Evolutionary conservation across 2,329 filamentous ascomycete genomes (phyloP), one percentile per base, ranked within the genome.

Genomic region (Elsinoe fawcettii): DNA sequence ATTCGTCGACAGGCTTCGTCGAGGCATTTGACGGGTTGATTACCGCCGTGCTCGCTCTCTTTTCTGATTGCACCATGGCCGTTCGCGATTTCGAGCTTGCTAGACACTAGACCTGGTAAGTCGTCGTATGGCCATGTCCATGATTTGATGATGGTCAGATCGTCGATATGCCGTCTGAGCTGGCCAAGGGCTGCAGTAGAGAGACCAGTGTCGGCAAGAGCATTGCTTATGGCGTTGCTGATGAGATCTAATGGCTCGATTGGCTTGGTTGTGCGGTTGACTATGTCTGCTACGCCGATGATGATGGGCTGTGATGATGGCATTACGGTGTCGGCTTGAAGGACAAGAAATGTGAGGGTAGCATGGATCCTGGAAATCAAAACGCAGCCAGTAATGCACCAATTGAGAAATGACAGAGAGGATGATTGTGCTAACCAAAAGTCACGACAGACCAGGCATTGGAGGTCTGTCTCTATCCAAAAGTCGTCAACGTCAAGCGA

Each of bases 101-200:
- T 62, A 0, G 77, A 73, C 5, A 87, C 65, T 1, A 81, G 69
- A 4, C 72, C 74, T 0, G 83, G 81, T 1, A 86, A 67, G 64
- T 86, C 78, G 1, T 74, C 68, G 64, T 86, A 86, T 0, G 79
- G 77, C 83, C 83, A 86, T 0, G 83, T 85, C 83, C 83, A 87
- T 0, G 80, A 81, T 39, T 74, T 75, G 8, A 86, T 82, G 3
- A 85, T 76, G 43, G 78, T 73, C 46, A 87, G 73, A 61, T 78
- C 81, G 64, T 86, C 82, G 55, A 84, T 77, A 0, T 69, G 67
- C 0, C 70, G 63, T 59, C 73, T 73, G 0, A 84, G 65, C 0
- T 69, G 63, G 9, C 62, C 61, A 5, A 63, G 54, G 1, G 65
- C 58, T 1, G 64, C 37, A 1, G 66, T 63, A 8, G 58, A 32